phyloP scores from a whole-genome alignment of 2,329 filamentous ascomycete species.

The Arthrocladium fulminans region DNA sequence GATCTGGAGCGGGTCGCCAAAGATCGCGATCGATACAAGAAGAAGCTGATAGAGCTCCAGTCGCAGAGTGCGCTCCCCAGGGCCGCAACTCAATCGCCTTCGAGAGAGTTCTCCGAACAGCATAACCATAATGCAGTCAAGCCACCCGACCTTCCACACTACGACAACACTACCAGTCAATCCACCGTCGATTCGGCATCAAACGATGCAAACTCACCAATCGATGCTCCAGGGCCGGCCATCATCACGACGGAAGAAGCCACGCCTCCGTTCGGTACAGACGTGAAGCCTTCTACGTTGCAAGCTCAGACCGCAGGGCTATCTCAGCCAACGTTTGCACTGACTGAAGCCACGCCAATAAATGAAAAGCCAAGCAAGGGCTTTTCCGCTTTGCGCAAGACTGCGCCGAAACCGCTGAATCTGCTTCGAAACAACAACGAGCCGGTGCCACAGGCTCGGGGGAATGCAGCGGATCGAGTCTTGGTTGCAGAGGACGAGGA shows the following conservation, averaged over 20 bases:
- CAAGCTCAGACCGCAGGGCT: slow-evolving; percentile 14
- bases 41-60: slow-evolving; percentile 72
- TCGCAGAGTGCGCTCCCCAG: slow-evolving; percentile 26
- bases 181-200: not conserved
- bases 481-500: slow-evolving; percentile 14
- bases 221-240: slow-evolving; percentile 1
- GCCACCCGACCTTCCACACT: not conserved
- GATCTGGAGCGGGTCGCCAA: slow-evolving; percentile 84
- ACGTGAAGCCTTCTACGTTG: slow-evolving; percentile 6
- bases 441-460: slow-evolving; percentile 3
- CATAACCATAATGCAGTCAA: not conserved
- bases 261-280: slow-evolving; percentile 5
- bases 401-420: slow-evolving; percentile 75
- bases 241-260: slow-evolving; percentile 1
- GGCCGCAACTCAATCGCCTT: not conserved
- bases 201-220: not conserved
- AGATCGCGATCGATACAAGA: slow-evolving; percentile 89
- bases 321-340: slow-evolving; percentile 14
- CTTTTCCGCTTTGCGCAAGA: slow-evolving; percentile 61
- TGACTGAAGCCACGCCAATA: slow-evolving; percentile 36
- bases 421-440: slow-evolving; percentile 41
- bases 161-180: not conserved
- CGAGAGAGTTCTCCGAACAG: not conserved
- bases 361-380: slow-evolving; percentile 40
- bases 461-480: not conserved